Conservation (phyloP, 1,284 basidiomycete species). For the Neolentinus lepideus region DNA sequence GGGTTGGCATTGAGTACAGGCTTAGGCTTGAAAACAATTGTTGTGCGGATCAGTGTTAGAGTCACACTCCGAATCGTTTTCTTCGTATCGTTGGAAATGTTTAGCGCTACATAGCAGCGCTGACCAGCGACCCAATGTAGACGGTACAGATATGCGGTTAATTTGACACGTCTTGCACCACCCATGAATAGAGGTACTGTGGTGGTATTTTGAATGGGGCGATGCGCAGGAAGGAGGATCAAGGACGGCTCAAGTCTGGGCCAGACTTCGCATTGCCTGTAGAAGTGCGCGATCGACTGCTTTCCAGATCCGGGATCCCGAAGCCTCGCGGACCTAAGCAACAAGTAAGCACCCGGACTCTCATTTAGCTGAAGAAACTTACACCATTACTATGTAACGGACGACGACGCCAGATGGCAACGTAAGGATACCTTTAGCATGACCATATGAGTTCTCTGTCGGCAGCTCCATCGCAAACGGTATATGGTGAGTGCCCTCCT, state of each 20-base stretch:
- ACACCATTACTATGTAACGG: conserved; percentile 83
- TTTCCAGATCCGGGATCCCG: conserved; percentile 56
- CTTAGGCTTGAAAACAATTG: conserved; percentile 60
- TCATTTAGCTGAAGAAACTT: conserved; percentile 21
- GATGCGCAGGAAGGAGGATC: conserved; percentile 55
- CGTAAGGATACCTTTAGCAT: conserved; percentile 63
- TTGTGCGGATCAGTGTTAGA: conserved; percentile 67
- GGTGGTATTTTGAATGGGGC: conserved; percentile 55
- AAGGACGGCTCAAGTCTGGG: conserved; percentile 68
- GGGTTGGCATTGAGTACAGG: conserved; percentile 33
- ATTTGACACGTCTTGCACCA: conserved; percentile 60
- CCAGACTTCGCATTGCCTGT: conserved; percentile 79
- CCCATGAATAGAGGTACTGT: conserved; percentile 59
- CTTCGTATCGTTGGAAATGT: conserved; percentile 68
- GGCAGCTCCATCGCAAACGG: conserved; percentile 81
- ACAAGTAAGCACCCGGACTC: conserved; percentile 4
- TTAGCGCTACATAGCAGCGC: conserved; percentile 66
- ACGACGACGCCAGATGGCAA: conserved; percentile 57
- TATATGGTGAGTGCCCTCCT: conserved; percentile 65
- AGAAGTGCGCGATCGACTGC: conserved; percentile 88
- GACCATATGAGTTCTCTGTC: conserved; percentile 47
- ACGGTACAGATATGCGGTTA: conserved; percentile 72
- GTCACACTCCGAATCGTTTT: conserved; percentile 67
- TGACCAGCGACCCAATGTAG: conserved; percentile 85
- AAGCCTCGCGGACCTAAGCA: conserved; percentile 67